A percentile compares a stretch with the other conserved stretches of the same genome.
These are phyloP conservation scores for Hansenula lynferdii DNA, from an alignment of 1,139 yeast genomes.

Conservation along the genomic window DNA sequence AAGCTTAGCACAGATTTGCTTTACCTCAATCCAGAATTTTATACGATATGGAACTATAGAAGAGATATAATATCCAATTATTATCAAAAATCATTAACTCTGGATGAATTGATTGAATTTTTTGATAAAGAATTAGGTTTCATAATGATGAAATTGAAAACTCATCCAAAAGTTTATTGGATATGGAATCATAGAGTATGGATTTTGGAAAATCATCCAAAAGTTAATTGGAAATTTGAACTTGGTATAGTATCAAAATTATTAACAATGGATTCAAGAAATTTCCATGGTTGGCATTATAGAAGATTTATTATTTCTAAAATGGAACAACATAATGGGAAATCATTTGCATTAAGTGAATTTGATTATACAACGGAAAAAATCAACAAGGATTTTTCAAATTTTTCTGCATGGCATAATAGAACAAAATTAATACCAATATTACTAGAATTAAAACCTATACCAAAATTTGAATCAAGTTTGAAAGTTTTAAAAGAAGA, in stretches of 20 bases:
- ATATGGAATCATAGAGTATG: conserved; percentile 93
- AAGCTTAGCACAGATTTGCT: conserved; percentile 53
- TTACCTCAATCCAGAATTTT: conserved; percentile 75
- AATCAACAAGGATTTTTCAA: conserved; percentile 80
- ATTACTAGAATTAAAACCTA: conserved; percentile 33
- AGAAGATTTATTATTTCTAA: conserved; percentile 64
- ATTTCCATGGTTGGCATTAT: conserved; percentile 96
- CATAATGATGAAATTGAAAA: conserved; percentile 51
- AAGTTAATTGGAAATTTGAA: conserved; percentile 64
- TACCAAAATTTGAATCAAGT: conserved; percentile 24
- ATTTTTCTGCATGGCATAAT: conserved; percentile 96
- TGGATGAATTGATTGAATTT: conserved; percentile 23
- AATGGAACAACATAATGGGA: conserved; percentile 35
- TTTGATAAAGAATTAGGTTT: conserved; percentile 60
- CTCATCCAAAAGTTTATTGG: conserved; percentile 91
- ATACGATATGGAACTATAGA: conserved; percentile 87
- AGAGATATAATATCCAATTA: conserved; percentile 55
- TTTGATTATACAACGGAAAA: conserved; percentile 73
- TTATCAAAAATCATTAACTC: conserved; percentile 14
- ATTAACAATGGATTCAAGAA: conserved; percentile 70
- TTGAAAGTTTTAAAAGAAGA: conserved; percentile 47
- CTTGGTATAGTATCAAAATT: conserved; percentile 63
- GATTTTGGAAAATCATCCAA: conserved; percentile 59
- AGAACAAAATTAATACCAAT: conserved; percentile 65
- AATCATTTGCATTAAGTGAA: conserved; percentile 42